Percentiles rank a stretch among this genome's conserved stretches.
These are phyloP conservation scores for Penicillium angulare DNA, from an alignment of 495 filamentous ascomycete genomes.

Conservation along the genomic window DNA sequence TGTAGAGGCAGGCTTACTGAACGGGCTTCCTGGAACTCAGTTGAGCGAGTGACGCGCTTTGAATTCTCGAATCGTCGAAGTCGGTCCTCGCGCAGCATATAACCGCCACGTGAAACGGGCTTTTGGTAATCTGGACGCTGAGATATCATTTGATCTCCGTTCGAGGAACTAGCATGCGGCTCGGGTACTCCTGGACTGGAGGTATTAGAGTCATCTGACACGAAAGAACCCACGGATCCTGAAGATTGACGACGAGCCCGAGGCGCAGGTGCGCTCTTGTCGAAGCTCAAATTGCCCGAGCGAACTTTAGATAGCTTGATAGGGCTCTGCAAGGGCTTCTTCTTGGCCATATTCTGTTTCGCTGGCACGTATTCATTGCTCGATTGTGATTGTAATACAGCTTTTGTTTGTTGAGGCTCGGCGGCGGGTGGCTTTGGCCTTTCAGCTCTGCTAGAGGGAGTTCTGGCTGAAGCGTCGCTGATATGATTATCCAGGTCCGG, in stretches of 20 bases:
- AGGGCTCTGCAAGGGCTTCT: slow-evolving; percentile 38
- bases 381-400: not conserved
- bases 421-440: no score
- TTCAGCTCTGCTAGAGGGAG: no score
- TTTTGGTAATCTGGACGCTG: slow-evolving; percentile 19
- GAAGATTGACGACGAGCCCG: slow-evolving; percentile 29
- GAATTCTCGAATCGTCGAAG: slow-evolving; percentile 29
- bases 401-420: not conserved
- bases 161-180: slow-evolving; percentile 30
- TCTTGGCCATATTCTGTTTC: slow-evolving; percentile 4
- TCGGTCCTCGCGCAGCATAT: slow-evolving; percentile 36
- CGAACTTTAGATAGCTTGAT: slow-evolving; percentile 39
- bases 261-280: slow-evolving; percentile 19
- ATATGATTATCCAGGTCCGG: no score
- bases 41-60: slow-evolving; percentile 21
- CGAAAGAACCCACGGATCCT: slow-evolving; percentile 33
- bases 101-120: slow-evolving; percentile 19
- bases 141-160: slow-evolving; percentile 26
- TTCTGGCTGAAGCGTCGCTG: no score
- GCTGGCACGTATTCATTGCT: slow-evolving; percentile 1
- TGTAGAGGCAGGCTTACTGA: slow-evolving; percentile 43
- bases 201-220: slow-evolving; percentile 38
- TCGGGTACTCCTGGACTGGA: slow-evolving; percentile 33
- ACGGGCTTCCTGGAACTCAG: slow-evolving; percentile 27
- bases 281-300: slow-evolving; percentile 24